phyloP scores from a whole-genome alignment of 192 early-diverging fungal species.

The Allomyces macrogynus region DNA sequence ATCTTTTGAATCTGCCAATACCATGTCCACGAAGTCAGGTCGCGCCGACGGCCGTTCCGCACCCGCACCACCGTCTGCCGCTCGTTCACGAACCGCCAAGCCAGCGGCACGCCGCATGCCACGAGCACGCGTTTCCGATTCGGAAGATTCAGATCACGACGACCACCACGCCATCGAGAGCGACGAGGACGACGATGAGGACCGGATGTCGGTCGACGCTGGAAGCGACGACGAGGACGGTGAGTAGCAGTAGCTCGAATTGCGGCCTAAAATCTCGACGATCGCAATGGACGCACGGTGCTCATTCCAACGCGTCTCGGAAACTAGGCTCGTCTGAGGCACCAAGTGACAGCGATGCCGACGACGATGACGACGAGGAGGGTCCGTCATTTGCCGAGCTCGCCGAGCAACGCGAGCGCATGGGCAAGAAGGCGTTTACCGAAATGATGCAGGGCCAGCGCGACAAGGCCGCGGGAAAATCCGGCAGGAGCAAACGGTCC shows the following conservation, averaged over 20 bases:
- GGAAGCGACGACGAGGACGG: conserved; percentile 8
- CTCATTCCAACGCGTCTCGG: conserved; percentile 10
- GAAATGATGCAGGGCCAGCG: not conserved
- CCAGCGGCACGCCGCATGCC: no score
- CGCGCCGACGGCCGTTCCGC: no score
- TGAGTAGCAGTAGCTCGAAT: conserved; percentile 9
- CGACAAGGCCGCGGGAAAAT: conserved; percentile 2
- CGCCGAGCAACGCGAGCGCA: not conserved
- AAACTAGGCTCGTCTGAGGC: conserved; percentile 19
- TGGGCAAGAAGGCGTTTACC: not conserved
- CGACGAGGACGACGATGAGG: conserved; percentile 7
- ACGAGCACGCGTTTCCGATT: no score
- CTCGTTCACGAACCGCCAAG: no score
- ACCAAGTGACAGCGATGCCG: conserved; percentile 17
- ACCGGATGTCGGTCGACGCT: conserved; percentile 11
- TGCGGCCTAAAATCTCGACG: conserved; percentile 13
- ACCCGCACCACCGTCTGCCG: no score
- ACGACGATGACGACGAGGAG: conserved; percentile 5
- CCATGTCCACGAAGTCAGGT: no score
- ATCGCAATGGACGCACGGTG: conserved; percentile 12
- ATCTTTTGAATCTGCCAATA: no score
- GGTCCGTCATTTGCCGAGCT: not conserved
- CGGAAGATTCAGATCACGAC: no score
- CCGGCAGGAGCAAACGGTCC: conserved; percentile 2
- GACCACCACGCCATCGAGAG: no score